Evolutionary conservation across 1,139 yeast species (phyloP), one percentile per base, ranked within the genome.

Genomic region (Magnusiomyces magnusii): DNA sequence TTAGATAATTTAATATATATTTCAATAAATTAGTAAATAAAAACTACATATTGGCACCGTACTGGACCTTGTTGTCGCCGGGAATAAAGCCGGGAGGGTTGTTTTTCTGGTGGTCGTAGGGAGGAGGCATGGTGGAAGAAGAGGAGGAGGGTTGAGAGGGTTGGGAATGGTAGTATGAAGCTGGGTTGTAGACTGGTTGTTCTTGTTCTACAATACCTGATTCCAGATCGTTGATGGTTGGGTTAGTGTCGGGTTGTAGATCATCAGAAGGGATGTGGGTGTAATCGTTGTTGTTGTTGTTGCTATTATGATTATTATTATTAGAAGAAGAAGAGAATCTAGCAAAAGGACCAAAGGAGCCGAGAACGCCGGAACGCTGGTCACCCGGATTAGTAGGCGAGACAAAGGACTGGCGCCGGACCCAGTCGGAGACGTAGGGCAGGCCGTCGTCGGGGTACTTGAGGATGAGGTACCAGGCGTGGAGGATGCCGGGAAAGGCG

Each of bases 401-500:
- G 19, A 53, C 23, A 25, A 53, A 5, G 21, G 28, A 19, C 5
- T 47, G 47, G 17, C 49, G 44, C 21, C 21, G 9, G 15, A 55
- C 17, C 53, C 47, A 31, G 27, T 60, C 58, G 7, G 57, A 23
- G 39, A 60, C 54, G 15, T 31, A 39, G 13, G 70, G 80, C 63
- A 85, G 78, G 9, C 91, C 91, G 1, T 89, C 91, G 56, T 85
- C 75, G 2, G 78, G 78, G 62, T 73, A 71, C 65, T 72, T 72
- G 56, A 76, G 68, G 51, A 76, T 70, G 61, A 76, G 72, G 65
- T 75, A 76, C 76, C 77, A 73, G 1, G 79, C 72, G 61, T 76
- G 78, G 54, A 75, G 63, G 23, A 75, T 68, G 3, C 96, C 96
- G 0, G 97, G 97, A 62, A 91, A 71, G 67, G 82, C 85, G 1